phyloP scores from a whole-genome alignment of 345 rosid species.

The Psidium friedrichsthalianum region DNA sequence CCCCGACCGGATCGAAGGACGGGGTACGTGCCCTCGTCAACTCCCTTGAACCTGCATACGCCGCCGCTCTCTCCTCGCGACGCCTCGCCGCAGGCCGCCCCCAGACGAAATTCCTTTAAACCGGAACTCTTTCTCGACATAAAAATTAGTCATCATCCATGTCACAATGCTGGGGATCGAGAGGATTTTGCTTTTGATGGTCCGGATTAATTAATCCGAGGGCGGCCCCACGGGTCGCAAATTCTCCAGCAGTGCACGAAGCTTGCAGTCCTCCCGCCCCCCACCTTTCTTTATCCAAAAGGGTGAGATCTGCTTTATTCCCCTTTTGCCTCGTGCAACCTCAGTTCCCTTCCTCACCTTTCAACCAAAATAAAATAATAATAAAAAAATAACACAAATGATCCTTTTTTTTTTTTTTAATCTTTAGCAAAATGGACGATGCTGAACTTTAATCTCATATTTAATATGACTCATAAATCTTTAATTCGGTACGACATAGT shows the following conservation, averaged over 20 bases:
- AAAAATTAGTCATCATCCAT: neutral
- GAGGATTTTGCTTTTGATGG: neutral
- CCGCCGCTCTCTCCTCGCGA: neutral
- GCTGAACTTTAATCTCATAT: too few relatives aligned
- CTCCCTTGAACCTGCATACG: rapidly evolving
- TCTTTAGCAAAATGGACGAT: too few relatives aligned
- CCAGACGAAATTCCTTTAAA: neutral
- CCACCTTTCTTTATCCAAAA: neutral
- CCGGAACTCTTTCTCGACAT: too few relatives aligned
- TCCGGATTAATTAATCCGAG: neutral
- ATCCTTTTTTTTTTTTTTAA: too few relatives aligned
- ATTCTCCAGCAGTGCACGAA: neutral
- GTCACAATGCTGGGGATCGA: neutral
- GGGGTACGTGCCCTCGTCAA: neutral
- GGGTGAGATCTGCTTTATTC: neutral
- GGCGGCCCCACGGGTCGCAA: neutral
- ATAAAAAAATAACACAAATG: too few relatives aligned
- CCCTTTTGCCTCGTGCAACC: neutral
- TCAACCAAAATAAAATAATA: neutral
- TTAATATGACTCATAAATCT: too few relatives aligned
- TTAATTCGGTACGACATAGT: too few relatives aligned
- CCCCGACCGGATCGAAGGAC: neutral
- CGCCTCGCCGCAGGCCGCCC: neutral
- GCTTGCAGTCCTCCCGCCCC: neutral
- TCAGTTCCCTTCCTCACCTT: neutral